A percentile compares a stretch with the other conserved stretches of the same genome.
Evolutionary conservation across 2,329 filamentous ascomycete species (phyloP).

Genomic region (Claviceps purpurea): DNA sequence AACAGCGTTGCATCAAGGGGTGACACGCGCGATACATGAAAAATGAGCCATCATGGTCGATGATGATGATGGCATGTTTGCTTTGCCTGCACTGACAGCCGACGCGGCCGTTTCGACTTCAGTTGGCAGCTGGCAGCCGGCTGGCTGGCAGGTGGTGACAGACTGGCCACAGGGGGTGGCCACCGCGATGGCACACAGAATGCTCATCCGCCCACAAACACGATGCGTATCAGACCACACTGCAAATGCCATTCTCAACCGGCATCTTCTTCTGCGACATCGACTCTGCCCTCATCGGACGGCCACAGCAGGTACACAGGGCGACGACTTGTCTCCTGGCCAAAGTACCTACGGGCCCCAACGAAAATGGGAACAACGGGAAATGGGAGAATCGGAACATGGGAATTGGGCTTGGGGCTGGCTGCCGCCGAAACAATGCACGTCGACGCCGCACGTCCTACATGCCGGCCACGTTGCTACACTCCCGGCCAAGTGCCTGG

Average conservation of each 20-base stretch:
- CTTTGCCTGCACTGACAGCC: neutral
- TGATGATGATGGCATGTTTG: neutral
- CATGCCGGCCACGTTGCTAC: slow-evolving; percentile 1
- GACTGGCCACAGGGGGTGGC: neutral
- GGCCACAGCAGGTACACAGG: neutral
- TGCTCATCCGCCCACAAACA: neutral
- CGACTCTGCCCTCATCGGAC: neutral
- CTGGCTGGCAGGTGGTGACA: neutral
- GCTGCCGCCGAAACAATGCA: neutral
- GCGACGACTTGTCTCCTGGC: neutral
- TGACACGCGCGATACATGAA: neutral
- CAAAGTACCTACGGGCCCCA: neutral
- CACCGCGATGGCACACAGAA: neutral
- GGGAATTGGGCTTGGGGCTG: neutral
- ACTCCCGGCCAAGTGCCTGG: neutral
- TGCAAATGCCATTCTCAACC: neutral
- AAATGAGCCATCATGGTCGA: neutral
- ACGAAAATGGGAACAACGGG: too few species aligned
- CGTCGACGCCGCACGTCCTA: neutral
- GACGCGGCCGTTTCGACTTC: too few species aligned
- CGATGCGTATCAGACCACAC: neutral
- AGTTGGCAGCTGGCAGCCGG: too few species aligned
- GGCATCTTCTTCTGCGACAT: too few species aligned
- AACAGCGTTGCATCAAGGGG: neutral
- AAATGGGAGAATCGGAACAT: neutral